Evolutionary conservation across 2,329 filamentous ascomycete genomes (phyloP).

Genomic region (Balansia obtecta): DNA sequence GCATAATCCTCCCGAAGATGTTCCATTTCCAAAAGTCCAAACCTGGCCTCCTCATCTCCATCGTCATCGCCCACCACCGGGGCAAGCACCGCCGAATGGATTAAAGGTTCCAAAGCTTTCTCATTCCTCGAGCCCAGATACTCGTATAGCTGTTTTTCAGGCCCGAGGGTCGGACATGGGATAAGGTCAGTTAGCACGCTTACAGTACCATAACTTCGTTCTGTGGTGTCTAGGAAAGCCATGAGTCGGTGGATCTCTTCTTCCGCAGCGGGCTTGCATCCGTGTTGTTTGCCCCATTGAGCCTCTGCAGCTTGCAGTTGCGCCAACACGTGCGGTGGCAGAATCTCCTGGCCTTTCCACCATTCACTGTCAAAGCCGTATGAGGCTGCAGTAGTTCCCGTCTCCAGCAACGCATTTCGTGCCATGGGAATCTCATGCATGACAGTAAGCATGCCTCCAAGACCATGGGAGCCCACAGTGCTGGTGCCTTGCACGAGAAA

Average conservation of each 20-base stretch:
- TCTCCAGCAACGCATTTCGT: conserved; percentile 40
- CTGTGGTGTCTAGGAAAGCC: conserved; percentile 49
- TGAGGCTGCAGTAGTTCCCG: conserved; percentile 25
- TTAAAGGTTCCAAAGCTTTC: conserved; percentile 18
- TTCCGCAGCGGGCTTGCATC: conserved; percentile 25
- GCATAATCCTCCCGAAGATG: conserved; percentile 23
- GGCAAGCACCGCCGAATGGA: conserved; percentile 18
- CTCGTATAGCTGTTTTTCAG: conserved; percentile 33
- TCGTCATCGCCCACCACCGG: conserved; percentile 18
- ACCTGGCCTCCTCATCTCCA: conserved; percentile 22
- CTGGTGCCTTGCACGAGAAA: conserved; percentile 32
- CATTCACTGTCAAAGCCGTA: conserved; percentile 47
- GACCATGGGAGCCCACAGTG: conserved; percentile 24
- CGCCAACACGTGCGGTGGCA: conserved; percentile 24
- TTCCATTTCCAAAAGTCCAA: conserved; percentile 30
- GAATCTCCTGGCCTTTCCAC: conserved; percentile 47
- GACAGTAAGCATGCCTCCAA: conserved; percentile 45
- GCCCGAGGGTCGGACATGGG: conserved; percentile 19
- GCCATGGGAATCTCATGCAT: conserved; percentile 46
- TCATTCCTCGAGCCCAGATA: conserved; percentile 21
- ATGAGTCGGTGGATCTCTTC: conserved; percentile 50
- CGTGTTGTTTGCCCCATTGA: conserved; percentile 17
- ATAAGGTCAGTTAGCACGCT: conserved; percentile 31
- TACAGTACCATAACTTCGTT: conserved; percentile 45
- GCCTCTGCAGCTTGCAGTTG: conserved; percentile 19